Conservation (phyloP, 352 stramenopile species). For the Phytophthora crassamura region DNA sequence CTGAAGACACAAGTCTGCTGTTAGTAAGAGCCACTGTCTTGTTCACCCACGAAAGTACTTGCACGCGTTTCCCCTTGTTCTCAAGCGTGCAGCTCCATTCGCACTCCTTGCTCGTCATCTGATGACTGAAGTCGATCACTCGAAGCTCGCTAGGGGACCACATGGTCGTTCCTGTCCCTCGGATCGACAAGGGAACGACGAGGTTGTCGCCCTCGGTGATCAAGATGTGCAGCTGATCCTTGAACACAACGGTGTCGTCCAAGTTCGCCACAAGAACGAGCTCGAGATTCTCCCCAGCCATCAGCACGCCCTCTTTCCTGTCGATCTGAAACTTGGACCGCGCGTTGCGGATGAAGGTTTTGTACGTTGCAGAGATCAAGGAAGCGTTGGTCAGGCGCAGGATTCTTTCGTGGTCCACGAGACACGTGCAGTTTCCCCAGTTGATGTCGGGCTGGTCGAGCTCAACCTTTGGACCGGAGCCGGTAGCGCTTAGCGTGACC, state of each 20-base stretch:
- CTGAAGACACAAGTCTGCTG: conserved; percentile 22
- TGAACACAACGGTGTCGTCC: conserved; percentile 93
- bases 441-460: conserved; percentile 85
- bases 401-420: conserved; percentile 77
- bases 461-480: conserved; percentile 87
- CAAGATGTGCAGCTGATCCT: conserved; percentile 95
- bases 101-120: conserved; percentile 92
- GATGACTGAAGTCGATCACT: conserved; percentile 91
- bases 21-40: conserved; percentile 36
- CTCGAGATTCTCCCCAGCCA: conserved; percentile 75
- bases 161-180: conserved; percentile 95
- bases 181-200: conserved; percentile 88
- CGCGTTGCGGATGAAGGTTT: conserved; percentile 93
- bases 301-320: conserved; percentile 86
- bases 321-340: conserved; percentile 94
- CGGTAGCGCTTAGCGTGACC: conserved; percentile 84
- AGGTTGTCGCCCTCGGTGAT: conserved; percentile 92
- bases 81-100: conserved; percentile 94
- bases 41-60: conserved; percentile 94
- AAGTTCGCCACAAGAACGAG: conserved; percentile 90
- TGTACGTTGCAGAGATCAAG: conserved; percentile 91
- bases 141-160: conserved; percentile 90
- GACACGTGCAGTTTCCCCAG: conserved; percentile 92
- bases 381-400: conserved; percentile 91
- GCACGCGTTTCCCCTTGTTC: conserved; percentile 94